Base-by-base conservation (phyloP, 345 rosid species). In the Trapa bicornis region DNA sequence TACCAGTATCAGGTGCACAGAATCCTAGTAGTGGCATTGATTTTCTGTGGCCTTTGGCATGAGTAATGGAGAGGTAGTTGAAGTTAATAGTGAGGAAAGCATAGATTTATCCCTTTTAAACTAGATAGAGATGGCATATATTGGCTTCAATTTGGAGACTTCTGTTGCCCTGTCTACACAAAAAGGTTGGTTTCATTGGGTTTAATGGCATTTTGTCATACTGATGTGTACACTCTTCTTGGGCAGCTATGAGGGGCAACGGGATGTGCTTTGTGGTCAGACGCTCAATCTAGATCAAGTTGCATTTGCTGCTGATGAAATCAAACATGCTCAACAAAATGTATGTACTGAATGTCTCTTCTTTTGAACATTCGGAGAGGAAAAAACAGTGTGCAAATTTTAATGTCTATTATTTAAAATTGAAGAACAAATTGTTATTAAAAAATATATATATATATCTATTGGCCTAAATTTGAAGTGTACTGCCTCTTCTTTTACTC, bases 251-350 rank as follows among this genome's bases (percentile, higher is more conserved):
- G 97, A 91, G 83, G 96, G 89, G 42, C 97, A 94, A 68, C 91
- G 97, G 39, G 99, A 94, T 74, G 89, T 91, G 92, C 93, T 94
- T 0, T 89, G 85, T 68, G 89, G 82, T 76, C 97, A 89, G 76
- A 87, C 97, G 1, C 91, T 87, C 66, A 94, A 84, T 74, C 97
- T 94, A 33, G 99, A 94, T 81, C 99, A 94, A 89, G 96, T 91
- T 73, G 80, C 97, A 36, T 94, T 85, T 83, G 91, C 96, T 73
- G 78, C 92, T 33, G 97, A 94, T 80, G 99, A 95, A 54, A 78
- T 91, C 68, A 94, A 87, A 85, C 97, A 94, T 83, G 96, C 97
- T 33, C 96, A 94, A 57, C 96, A 89, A 79, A 91, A 93, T 64
- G 97, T 94, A 94, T 68, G 89, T 81, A 47, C 71, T 61, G 17